Percentiles rank a stretch among this genome's conserved stretches.
These are phyloP conservation scores for Blastomyces gilchristii DNA, from an alignment of 2,329 filamentous ascomycete species.

Conservation along the genomic window DNA sequence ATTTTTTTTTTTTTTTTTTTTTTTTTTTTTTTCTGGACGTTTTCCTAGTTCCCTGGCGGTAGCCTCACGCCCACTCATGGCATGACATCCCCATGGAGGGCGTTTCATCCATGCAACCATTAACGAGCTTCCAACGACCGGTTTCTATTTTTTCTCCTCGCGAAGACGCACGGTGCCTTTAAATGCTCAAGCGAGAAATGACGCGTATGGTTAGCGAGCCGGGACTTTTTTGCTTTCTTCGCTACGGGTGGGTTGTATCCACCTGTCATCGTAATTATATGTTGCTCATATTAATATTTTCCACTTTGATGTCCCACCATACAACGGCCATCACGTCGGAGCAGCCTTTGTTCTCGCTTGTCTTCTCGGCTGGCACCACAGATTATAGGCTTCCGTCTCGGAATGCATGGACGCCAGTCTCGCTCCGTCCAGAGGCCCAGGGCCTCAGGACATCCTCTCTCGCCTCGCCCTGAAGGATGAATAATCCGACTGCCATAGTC, in stretches of 20 bases:
- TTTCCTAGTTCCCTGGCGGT: not conserved
- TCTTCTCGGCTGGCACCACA: conserved; percentile 1
- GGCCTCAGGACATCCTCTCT: no score
- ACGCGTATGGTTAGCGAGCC: not conserved
- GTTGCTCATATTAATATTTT: not conserved
- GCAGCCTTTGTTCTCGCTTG: conserved; percentile 2
- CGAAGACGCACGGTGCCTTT: not conserved
- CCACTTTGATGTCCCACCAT: not conserved
- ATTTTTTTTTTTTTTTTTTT: not conserved
- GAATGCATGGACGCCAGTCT: not conserved
- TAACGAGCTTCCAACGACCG: not conserved
- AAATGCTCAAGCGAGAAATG: not conserved
- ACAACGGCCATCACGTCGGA: not conserved
- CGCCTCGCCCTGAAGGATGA: not conserved
- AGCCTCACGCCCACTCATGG: not conserved
- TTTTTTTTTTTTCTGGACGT: not conserved
- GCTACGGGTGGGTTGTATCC: not conserved
- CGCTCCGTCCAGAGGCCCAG: not conserved
- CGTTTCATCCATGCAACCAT: not conserved
- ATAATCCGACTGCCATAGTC: not conserved
- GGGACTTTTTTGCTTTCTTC: not conserved
- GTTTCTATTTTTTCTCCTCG: not conserved
- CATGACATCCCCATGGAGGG: not conserved
- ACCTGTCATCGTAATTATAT: not conserved
- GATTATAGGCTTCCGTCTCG: not conserved